Evolutionary conservation across 2,329 filamentous ascomycete genomes (phyloP), one percentile per base, ranked within the genome.

Genomic region (Phyllachora maydis): DNA sequence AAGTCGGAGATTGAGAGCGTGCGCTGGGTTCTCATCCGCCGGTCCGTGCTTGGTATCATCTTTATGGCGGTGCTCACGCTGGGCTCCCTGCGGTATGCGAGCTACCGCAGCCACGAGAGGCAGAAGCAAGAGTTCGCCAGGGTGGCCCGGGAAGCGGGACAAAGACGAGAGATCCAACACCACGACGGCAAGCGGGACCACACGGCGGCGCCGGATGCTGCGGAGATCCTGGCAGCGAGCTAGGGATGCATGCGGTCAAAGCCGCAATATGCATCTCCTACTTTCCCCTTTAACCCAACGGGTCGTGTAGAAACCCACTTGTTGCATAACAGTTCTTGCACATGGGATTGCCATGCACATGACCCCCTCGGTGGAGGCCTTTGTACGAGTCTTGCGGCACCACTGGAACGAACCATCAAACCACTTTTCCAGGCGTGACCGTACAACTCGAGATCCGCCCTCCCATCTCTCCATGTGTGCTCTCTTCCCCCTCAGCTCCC

Each of bases 1-100:
- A 83, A 85, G 43, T 85, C 77, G 4, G 78, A 93, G 37, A 83
- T 95, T 23, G 88, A 98, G 46, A 76, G 73, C 2, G 54, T 98
- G 23, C 62, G 88, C 29, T 95, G 88, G 88, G 70, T 93, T 19
- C 49, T 72, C 32, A 78, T 70, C 30, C 53, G 65, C 26, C 54
- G 67, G 24, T 65, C 66, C 12, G 65, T 67, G 14, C 43, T 68
- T 18, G 67, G 66, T n/a, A 69, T 73, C 31, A 40, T 71, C 24
- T 66, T 72, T 46, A 66, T 73, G 64, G 66, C 57, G 15, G 49
- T 72, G 16, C 39, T 71, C 30, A 68, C 65, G 6, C 45, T 74
- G 9, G 54, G 55, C 8, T 63, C 59, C 14, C 45, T 74, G 23
- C 57, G 65, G 13, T 73, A 70, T 38, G 54, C 59, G 4, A 67